Conservation (phyloP, 306 rosid species). For the Dalbergia cultrata region DNA sequence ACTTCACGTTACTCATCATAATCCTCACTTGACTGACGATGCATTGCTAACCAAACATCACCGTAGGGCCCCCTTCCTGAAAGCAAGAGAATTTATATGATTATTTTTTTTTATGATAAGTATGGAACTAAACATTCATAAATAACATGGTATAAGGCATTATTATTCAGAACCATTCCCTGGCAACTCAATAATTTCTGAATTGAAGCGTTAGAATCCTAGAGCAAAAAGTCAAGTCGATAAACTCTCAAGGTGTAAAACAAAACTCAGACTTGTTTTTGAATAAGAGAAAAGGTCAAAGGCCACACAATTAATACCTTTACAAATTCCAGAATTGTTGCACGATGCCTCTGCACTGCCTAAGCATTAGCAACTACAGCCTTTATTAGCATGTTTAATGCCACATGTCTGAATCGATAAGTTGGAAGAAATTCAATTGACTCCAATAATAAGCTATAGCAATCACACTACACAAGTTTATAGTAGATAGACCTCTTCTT, state of each 20-base stretch:
- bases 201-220: constrained; percentile 97
- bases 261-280: constrained; percentile 28
- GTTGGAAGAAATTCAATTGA: constrained; percentile 38
- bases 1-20: too few species aligned
- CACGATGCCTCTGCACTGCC: constrained; percentile 98
- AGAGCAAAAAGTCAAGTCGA: constrained; percentile 52
- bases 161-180: too few species aligned
- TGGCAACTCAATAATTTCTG: too few species aligned
- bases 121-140: too few species aligned
- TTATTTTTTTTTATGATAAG: too few species aligned
- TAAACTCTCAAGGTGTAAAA: constrained; percentile 46
- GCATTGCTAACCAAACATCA: too few species aligned
- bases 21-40: too few species aligned
- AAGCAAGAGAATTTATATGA: too few species aligned
- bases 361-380: constrained; percentile 93
- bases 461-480: constrained; percentile 29
- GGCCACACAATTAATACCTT: constrained; percentile 66
- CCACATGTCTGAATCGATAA: constrained; percentile 76
- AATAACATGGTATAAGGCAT: too few species aligned
- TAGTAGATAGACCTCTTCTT: too few species aligned
- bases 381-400: constrained; percentile 94
- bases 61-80: too few species aligned
- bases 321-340: constrained; percentile 95
- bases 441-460: constrained; percentile 16
- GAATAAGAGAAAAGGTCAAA: constrained; percentile 33